A percentile compares a stretch with the other conserved stretches of the same genome.
Conservation (phyloP, 805 yeast species). For the Brettanomyces naardenensis region DNA sequence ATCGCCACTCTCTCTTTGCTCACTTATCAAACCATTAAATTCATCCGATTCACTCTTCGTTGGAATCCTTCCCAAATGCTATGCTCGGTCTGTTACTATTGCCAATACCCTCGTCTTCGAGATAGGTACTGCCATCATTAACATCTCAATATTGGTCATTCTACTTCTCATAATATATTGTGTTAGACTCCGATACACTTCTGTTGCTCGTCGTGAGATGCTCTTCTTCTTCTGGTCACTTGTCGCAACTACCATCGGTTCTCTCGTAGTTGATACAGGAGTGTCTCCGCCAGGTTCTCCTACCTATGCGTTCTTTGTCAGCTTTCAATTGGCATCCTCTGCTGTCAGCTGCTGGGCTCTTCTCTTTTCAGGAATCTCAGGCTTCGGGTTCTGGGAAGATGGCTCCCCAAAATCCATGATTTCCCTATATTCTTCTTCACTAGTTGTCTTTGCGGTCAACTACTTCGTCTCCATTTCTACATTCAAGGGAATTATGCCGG, state of each 20-base stretch:
- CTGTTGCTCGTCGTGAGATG: constrained; percentile 89
- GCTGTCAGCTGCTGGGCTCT: constrained; percentile 67
- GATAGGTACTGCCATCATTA: constrained; percentile 79
- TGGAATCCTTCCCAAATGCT: constrained; percentile 74
- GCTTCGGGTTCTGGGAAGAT: constrained; percentile 92
- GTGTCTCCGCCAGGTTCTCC: constrained; percentile 80
- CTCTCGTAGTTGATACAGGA: constrained; percentile 84
- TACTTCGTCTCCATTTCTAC: constrained; percentile 67
- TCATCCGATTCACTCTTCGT: constrained; percentile 28
- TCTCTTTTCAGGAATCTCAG: constrained; percentile 67
- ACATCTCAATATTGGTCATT: constrained; percentile 64
- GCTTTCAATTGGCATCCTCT: constrained; percentile 68
- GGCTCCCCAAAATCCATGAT: constrained; percentile 66
- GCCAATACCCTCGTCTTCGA: constrained; percentile 91
- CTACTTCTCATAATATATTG: constrained; percentile 66
- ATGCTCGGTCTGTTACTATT: constrained; percentile 75
- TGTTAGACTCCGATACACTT: constrained; percentile 81
- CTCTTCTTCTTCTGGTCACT: constrained; percentile 58
- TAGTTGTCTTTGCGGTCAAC: constrained; percentile 51
- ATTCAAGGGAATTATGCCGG: constrained; percentile 56
- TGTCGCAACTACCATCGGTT: constrained; percentile 49
- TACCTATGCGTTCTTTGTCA: constrained; percentile 75
- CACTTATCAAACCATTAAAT: constrained; percentile 51
- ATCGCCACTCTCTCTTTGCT: constrained; percentile 74
- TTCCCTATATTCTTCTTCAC: constrained; percentile 42